phyloP scores from a whole-genome alignment of 306 rosid genomes.

The Lupinus albus region DNA sequence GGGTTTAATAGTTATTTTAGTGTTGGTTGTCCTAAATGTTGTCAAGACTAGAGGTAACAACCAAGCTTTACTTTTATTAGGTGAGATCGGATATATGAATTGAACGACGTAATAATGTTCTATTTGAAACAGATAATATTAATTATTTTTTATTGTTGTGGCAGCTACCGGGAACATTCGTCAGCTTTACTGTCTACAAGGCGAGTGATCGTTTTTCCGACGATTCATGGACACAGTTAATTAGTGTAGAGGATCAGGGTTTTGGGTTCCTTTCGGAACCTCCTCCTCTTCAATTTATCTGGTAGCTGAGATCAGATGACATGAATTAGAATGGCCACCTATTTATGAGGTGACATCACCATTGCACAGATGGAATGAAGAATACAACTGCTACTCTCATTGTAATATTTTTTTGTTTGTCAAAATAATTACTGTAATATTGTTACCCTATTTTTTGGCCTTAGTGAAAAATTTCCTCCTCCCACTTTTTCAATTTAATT shows the following conservation, averaged over 20 bases:
- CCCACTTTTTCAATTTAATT: too few species aligned
- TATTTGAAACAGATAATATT: conserved; percentile 23
- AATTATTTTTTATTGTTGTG: conserved; percentile 34
- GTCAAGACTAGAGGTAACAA: too few species aligned
- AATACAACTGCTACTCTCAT: conserved; percentile 66
- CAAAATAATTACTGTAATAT: conserved; percentile 70
- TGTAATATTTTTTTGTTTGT: conserved; percentile 60
- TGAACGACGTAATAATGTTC: too few species aligned
- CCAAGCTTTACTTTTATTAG: too few species aligned
- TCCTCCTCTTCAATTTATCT: conserved; percentile 48
- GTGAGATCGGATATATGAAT: too few species aligned
- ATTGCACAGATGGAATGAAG: conserved; percentile 59
- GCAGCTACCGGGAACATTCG: conserved; percentile 98
- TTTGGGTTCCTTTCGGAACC: conserved; percentile 53
- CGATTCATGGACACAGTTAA: conserved; percentile 37
- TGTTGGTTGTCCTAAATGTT: not conserved
- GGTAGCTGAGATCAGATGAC: conserved; percentile 53
- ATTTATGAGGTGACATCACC: conserved; percentile 50
- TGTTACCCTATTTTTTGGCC: conserved; percentile 58
- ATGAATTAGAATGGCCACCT: conserved; percentile 48
- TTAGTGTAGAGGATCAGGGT: conserved; percentile 53
- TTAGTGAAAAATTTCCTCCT: conserved; percentile 49
- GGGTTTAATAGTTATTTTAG: not conserved
- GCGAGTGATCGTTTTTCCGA: conserved; percentile 62
- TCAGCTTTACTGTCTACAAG: conserved; percentile 95